A percentile compares a stretch with the other conserved stretches of the same genome.
phyloP scores from a whole-genome alignment of 108 stramenopile genomes.

The Cylindrotheca closterium region DNA sequence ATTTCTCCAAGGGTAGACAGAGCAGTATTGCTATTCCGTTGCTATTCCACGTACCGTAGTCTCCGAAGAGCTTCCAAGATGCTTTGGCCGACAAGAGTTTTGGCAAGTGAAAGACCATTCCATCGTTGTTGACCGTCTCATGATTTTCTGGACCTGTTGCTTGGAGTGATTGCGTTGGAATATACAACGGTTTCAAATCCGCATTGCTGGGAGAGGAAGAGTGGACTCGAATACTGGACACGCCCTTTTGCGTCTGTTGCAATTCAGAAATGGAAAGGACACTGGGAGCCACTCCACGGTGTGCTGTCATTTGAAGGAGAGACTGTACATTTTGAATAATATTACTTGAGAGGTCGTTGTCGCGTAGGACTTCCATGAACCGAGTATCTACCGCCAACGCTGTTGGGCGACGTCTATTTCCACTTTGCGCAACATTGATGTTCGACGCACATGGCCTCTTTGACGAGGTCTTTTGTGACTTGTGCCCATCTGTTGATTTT shows the following conservation, averaged over 20 bases:
- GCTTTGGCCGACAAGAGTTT: constrained; percentile 24
- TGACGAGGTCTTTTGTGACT: not conserved
- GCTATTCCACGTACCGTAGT: constrained; percentile 24
- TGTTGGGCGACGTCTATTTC: not conserved
- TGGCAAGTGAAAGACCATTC: constrained; percentile 17
- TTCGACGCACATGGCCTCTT: not conserved
- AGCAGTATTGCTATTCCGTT: too few relatives aligned
- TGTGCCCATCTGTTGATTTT: not conserved
- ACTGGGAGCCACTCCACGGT: constrained; percentile 4
- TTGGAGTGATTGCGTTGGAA: not conserved
- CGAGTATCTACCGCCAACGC: constrained; percentile 36
- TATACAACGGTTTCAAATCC: not conserved
- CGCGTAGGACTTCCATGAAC: constrained; percentile 12
- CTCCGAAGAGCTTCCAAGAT: constrained; percentile 35
- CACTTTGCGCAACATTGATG: not conserved
- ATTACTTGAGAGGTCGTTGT: constrained; percentile 2
- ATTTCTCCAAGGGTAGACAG: too few relatives aligned
- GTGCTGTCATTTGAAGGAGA: constrained; percentile 4
- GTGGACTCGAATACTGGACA: not conserved
- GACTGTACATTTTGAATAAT: not conserved
- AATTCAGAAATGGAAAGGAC: not conserved
- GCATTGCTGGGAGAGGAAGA: not conserved
- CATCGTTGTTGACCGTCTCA: not conserved
- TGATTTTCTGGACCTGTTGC: not conserved
- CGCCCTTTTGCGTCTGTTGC: not conserved